Conservation (phyloP, 192 early-diverging fungal species). For the Blastocladiella britannica region DNA sequence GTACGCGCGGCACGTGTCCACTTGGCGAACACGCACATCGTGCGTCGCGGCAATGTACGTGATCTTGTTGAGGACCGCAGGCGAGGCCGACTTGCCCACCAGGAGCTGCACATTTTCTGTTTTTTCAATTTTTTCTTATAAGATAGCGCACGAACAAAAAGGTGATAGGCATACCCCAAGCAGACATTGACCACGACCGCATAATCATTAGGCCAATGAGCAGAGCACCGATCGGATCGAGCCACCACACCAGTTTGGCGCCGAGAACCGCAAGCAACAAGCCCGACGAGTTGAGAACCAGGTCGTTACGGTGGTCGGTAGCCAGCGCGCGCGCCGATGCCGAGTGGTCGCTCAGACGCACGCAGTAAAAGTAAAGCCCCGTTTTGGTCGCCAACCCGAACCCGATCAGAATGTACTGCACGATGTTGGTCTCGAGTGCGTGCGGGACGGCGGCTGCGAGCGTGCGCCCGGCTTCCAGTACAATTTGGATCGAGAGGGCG, state of each 20-base stretch:
- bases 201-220: constrained; percentile 45
- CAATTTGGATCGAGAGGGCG: constrained; percentile 42
- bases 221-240: constrained; percentile 52
- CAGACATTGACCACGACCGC: constrained; percentile 40
- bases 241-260: constrained; percentile 34
- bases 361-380: constrained; percentile 46
- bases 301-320: constrained; percentile 54
- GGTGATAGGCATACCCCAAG: constrained; percentile 17
- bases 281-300: constrained; percentile 49
- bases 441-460: constrained; percentile 20
- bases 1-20: constrained; percentile 68
- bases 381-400: constrained; percentile 39
- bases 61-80: constrained; percentile 51
- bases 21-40: constrained; percentile 38
- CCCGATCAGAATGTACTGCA: constrained; percentile 29
- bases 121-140: background rate
- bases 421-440: constrained; percentile 19
- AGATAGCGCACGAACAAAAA: background rate
- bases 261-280: constrained; percentile 41
- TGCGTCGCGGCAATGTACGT: constrained; percentile 74
- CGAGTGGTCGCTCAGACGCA: constrained; percentile 27
- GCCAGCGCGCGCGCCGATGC: constrained; percentile 37
- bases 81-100: constrained; percentile 61
- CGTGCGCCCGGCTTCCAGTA: constrained; percentile 39
- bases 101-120: constrained; percentile 54